These are phyloP conservation scores for Eucalyptus tenuipes DNA, from an alignment of 345 rosid genomes.

Conservation along the genomic window DNA sequence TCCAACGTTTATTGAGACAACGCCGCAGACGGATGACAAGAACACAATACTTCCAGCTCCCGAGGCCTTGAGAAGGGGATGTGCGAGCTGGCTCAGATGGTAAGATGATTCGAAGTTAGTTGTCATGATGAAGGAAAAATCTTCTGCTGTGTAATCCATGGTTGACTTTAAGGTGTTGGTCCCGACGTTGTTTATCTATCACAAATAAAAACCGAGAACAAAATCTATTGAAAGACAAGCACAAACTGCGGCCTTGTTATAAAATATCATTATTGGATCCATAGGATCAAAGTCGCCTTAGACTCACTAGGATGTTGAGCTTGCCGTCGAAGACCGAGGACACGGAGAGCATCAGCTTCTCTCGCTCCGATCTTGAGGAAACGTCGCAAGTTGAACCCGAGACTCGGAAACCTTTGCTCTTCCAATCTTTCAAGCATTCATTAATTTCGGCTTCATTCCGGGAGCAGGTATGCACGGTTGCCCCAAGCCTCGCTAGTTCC, in stretches of 20 bases:
- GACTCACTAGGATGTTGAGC: slow-evolving; percentile 53
- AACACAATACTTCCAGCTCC: slow-evolving; percentile 8
- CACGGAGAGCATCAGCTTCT: slow-evolving; percentile 25
- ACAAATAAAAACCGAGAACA: background rate
- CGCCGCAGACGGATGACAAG: background rate
- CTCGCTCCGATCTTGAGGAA: slow-evolving; percentile 29
- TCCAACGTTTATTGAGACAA: background rate
- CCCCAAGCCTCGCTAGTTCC: slow-evolving; percentile 18
- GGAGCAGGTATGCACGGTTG: slow-evolving; percentile 58
- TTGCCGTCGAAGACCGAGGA: slow-evolving; percentile 26
- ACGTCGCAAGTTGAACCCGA: slow-evolving; percentile 33
- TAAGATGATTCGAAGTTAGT: slow-evolving; percentile 3
- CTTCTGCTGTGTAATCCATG: slow-evolving; percentile 19
- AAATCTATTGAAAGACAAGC: background rate
- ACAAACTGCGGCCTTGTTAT: background rate
- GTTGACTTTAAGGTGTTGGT: slow-evolving; percentile 19
- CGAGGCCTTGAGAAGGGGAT: slow-evolving; percentile 13
- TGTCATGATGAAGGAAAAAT: slow-evolving; percentile 8
- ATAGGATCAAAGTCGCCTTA: background rate
- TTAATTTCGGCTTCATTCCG: slow-evolving; percentile 35
- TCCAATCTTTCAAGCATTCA: slow-evolving; percentile 23
- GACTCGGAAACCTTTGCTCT: slow-evolving; percentile 18
- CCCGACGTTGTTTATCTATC: slow-evolving; percentile 48
- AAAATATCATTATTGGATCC: background rate
- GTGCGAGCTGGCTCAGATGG: slow-evolving; percentile 7